Evolutionary conservation across 2,329 filamentous ascomycete species (phyloP), one percentile per base, ranked within the genome.

Genomic region (Fulvia fulva): DNA sequence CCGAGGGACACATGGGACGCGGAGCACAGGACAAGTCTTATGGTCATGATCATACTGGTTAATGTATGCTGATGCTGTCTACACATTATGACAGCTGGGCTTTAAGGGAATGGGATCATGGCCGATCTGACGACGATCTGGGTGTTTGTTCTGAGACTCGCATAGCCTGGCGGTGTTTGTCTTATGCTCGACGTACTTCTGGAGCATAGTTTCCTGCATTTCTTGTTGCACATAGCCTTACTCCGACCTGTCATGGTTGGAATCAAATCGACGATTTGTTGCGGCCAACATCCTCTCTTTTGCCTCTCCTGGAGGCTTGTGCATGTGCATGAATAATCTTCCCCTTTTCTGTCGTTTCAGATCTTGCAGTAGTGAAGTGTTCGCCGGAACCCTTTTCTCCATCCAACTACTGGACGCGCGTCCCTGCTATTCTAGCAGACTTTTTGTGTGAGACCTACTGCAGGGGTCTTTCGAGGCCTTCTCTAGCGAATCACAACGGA

Each of bases 151-250:
- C 19, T n/a, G n/a, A 19, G 16, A 30, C 12, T 32, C 32, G 47
- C 47, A 50, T 50, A 50, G 47, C 47, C 47, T 50, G 47, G 47
- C 26, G 47, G 47, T 50, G 47, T 50, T 30, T 28, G 12, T 50
- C 16, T 3, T 9, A 19, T 50, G 22, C 23, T 50, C 22, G 3
- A 26, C 23, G 47, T 26, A n/a, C n/a, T 50, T 2, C 12, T 21
- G 22, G 26, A 26, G 26, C 47, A 50, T 50, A 26, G 16, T 50
- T 50, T 41, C n/a, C 37, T 32, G 47, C 47, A 50, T 50, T 50
- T 8, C 22, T 50, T 28, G 12, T 26, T 50, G 47, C 47, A 50
- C 16, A 50, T 50, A 50, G 47, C n/a, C 32, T 28, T 32, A 6
- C n/a, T 19, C 32, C 22, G 12, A 14, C 23, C 47, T 26, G 6